Evolutionary conservation across 345 rosid species (phyloP).

Genomic region (Euphorbia pulcherrima): DNA sequence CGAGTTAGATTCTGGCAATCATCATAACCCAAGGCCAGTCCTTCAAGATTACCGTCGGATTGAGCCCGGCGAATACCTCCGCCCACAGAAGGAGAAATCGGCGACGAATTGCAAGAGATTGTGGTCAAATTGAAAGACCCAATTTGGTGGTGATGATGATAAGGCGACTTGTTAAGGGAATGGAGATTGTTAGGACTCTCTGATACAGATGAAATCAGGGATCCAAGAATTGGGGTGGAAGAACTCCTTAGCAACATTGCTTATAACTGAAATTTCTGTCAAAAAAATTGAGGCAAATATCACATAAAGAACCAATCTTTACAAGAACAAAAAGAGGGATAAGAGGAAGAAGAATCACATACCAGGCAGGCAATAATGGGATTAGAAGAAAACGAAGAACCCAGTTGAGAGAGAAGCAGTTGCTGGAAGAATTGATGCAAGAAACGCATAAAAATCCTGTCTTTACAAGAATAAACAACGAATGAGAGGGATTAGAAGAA

Average conservation of each 20-base stretch:
- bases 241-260: conserved; percentile 58
- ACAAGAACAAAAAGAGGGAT: not conserved
- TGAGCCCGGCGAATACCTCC: conserved; percentile 47
- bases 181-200: conserved; percentile 36
- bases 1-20: conserved; percentile 1
- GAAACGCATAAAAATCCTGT: too few species aligned
- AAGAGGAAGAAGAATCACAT: not conserved
- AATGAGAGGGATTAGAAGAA: too few species aligned
- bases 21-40: conserved; percentile 24
- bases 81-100: conserved; percentile 37
- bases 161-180: conserved; percentile 22
- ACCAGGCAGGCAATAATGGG: not conserved
- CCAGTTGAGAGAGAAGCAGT: not conserved
- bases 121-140: conserved; percentile 17
- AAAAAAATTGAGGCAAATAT: not conserved
- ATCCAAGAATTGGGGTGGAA: conserved; percentile 63
- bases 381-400: not conserved
- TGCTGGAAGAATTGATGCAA: too few species aligned
- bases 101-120: conserved; percentile 38
- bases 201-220: conserved; percentile 40
- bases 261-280: not conserved
- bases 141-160: conserved; percentile 10
- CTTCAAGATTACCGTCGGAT: conserved; percentile 56
- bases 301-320: not conserved
- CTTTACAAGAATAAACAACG: too few species aligned